Percentiles rank a stretch among this genome's conserved stretches.
These are phyloP conservation scores for Neonectria magnoliae DNA, from an alignment of 2,329 filamentous ascomycete genomes.

Conservation along the genomic window DNA sequence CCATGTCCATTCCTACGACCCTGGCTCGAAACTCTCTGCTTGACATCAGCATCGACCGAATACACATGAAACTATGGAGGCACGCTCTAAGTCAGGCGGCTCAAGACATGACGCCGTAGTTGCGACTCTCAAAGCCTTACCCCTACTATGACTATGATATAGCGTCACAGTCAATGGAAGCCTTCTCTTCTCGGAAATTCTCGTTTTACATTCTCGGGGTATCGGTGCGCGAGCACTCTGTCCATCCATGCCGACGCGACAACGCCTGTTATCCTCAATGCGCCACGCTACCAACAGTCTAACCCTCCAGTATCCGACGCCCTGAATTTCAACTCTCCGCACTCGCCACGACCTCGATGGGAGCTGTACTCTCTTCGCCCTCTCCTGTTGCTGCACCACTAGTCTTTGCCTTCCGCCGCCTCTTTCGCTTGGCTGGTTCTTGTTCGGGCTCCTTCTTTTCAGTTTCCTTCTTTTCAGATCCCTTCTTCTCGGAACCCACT, in stretches of 20 bases:
- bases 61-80: background rate
- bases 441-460: conserved; percentile 36
- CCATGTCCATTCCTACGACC: background rate
- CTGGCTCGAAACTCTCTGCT: background rate
- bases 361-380: conserved; percentile 22
- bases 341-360: conserved; percentile 21
- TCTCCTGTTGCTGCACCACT: conserved; percentile 25
- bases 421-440: conserved; percentile 45
- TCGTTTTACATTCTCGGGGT: conserved; percentile 26
- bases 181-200: background rate
- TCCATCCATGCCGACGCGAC: conserved; percentile 19
- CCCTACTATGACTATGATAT: background rate
- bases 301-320: conserved; percentile 13
- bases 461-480: conserved; percentile 31
- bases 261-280: conserved; percentile 23
- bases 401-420: conserved; percentile 46
- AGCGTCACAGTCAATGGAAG: background rate
- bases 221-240: conserved; percentile 30
- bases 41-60: background rate
- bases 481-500: conserved; percentile 44
- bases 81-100: background rate
- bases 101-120: background rate
- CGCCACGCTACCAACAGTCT: conserved; percentile 34
- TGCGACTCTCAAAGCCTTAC: background rate
- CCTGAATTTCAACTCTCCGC: conserved; percentile 33